Evolutionary conservation across 495 filamentous ascomycete species (phyloP).

Genomic region (Astrothelium subdiscretum): DNA sequence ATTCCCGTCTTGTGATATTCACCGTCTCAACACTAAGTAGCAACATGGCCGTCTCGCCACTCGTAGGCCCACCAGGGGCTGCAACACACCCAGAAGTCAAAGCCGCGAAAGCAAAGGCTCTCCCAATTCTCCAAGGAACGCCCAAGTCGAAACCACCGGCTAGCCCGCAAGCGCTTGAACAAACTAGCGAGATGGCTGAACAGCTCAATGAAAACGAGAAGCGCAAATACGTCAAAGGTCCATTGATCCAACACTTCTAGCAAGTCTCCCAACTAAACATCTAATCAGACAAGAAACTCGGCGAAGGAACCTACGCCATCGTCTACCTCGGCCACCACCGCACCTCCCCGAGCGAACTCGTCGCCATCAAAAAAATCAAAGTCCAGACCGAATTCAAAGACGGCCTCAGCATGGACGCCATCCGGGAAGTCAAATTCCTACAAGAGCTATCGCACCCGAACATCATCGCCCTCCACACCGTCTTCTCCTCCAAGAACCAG

Average conservation of each 20-base stretch:
- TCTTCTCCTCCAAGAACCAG: constrained; percentile 85
- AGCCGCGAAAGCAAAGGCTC: constrained; percentile 30
- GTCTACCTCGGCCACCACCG: constrained; percentile 79
- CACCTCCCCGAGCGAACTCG: constrained; percentile 50
- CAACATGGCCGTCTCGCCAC: constrained; percentile 37
- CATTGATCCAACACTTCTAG: neutral
- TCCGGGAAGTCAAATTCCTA: constrained; percentile 88
- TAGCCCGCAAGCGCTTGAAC: neutral
- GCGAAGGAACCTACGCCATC: constrained; percentile 93
- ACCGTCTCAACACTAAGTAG: neutral
- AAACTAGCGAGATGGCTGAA: constrained; percentile 57
- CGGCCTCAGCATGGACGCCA: constrained; percentile 83
- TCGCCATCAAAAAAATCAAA: constrained; percentile 99
- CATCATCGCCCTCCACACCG: constrained; percentile 79
- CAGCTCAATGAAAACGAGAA: constrained; percentile 82
- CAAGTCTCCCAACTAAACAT: neutral
- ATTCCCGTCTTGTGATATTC: neutral
- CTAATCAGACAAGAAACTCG: constrained; percentile 66
- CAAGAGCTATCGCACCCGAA: constrained; percentile 95
- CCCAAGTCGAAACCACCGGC: constrained; percentile 4
- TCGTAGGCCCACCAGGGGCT: constrained; percentile 26
- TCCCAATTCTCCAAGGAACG: constrained; percentile 25
- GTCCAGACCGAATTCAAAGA: constrained; percentile 72
- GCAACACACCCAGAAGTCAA: constrained; percentile 28
- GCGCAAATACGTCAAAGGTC: constrained; percentile 82